Evolutionary conservation across 768 basidiomycete genomes (phyloP), one percentile per base, ranked within the genome.

Genomic region (Naematelia aurantialba): DNA sequence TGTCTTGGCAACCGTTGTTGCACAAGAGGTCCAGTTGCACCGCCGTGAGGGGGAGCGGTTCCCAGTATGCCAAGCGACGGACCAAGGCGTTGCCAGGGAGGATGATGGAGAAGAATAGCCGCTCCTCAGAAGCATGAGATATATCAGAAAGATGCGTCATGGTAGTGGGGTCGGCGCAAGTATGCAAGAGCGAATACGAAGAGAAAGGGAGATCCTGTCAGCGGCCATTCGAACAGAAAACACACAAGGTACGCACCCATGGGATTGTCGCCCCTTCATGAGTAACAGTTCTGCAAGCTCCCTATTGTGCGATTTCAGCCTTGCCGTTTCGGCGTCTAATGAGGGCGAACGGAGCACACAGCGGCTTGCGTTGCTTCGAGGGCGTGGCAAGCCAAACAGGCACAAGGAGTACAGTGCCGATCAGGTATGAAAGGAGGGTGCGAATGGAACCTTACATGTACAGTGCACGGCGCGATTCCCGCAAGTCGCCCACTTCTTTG

Each of bases 211-310:
- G 45, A 31, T 55, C 3, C 12, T 19, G 56, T 29, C 29, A 56
- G 52, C 48, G 27, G 44, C 19, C 17, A 34, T 19, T 21, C 25
- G 21, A 19, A 30, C 14, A 48, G 12, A 24, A 22, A 31, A 46
- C 3, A 22, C 46, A 31, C 22, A 30, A 34, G 21, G 13, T 19
- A 60, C 72, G 58, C 34, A 74, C 72, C 76, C 76, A 29, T 65
- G 65, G 17, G 72, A 74, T 56, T 77, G 76, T 45, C 76, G 60
- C 0, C 74, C 76, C 55, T 77, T 77, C 67, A 74, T 69, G 42
- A 77, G 61, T 4, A 75, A 59, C 46, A 77, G 55, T 26, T 77
- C 76, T 5, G 76, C 76, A 22, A 77, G 49, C 46, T 77, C 76
- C 66, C 72, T 73, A 47, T 39, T 39, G 34, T 39, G 8, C 34